phyloP scores from a whole-genome alignment of 129 eudicot genomes.

The Gnaphalium uliginosum region DNA sequence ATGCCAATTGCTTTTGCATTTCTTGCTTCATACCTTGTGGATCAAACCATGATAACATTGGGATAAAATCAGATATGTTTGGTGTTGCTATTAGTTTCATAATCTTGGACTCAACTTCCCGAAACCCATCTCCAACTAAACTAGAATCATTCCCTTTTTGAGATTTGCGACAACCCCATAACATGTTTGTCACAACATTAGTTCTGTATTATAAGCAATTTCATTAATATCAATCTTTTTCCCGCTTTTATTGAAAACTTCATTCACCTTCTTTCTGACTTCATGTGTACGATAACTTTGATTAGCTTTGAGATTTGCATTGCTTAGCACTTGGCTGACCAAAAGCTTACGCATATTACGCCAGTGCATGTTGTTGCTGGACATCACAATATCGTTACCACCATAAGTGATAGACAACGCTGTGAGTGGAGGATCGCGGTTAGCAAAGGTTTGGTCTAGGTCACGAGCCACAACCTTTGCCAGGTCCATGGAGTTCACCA shows the following conservation, averaged over 20 bases:
- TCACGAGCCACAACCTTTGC: constrained; percentile 26
- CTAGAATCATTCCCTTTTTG: constrained; percentile 16
- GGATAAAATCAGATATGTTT: constrained; percentile 35
- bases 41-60: constrained; percentile 29
- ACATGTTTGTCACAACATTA: constrained; percentile 21
- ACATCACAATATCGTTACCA: not conserved
- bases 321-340: constrained; percentile 28
- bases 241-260: constrained; percentile 16
- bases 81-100: constrained; percentile 16
- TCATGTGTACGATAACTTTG: constrained; percentile 17
- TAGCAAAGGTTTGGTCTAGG: constrained; percentile 10
- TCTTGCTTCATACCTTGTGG: constrained; percentile 21
- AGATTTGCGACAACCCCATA: constrained; percentile 29
- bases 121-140: constrained; percentile 5
- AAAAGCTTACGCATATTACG: constrained; percentile 39
- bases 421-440: constrained; percentile 7
- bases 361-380: constrained; percentile 25
- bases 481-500: constrained; percentile 22
- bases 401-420: not conserved
- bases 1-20: not conserved
- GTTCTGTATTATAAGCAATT: constrained; percentile 12
- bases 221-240: not conserved
- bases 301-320: constrained; percentile 11
- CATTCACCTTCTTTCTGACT: constrained; percentile 24
- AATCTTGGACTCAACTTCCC: constrained; percentile 27